These are phyloP conservation scores for Curvularia verruculosa DNA, from an alignment of 2,329 filamentous ascomycete genomes.

Conservation along the genomic window DNA sequence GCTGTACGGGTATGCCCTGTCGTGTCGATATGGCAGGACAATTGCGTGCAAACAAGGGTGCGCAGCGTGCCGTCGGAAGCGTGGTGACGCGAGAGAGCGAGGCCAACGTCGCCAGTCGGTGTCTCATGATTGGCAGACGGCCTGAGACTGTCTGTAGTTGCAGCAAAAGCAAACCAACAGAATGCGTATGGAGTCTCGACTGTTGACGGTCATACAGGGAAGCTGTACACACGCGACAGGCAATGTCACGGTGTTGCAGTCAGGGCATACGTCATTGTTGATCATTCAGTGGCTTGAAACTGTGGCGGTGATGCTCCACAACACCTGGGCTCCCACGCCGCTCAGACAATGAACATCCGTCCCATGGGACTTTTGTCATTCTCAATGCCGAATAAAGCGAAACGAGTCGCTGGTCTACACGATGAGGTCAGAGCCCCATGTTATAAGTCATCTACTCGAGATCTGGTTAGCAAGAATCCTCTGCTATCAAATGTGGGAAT, in stretches of 20 bases:
- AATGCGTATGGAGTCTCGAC: slow-evolving; percentile 6
- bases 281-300: slow-evolving; percentile 10
- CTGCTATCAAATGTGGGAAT: not conserved
- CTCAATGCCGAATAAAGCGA: not conserved
- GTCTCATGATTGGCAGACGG: slow-evolving; percentile 34
- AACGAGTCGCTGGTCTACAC: not conserved
- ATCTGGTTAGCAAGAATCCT: not conserved
- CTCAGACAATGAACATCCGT: not conserved
- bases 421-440: not conserved
- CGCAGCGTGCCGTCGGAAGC: slow-evolving; percentile 20
- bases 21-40: slow-evolving; percentile 4
- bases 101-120: slow-evolving; percentile 35
- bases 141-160: not conserved
- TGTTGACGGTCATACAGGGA: slow-evolving; percentile 1
- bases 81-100: slow-evolving; percentile 26
- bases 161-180: not conserved
- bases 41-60: slow-evolving; percentile 11
- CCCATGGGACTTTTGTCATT: too few species aligned
- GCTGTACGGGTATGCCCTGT: slow-evolving; percentile 2
- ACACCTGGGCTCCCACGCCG: not conserved
- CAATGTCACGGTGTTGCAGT: slow-evolving; percentile 7
- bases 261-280: slow-evolving; percentile 15
- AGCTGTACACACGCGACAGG: slow-evolving; percentile 13
- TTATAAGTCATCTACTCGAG: not conserved
- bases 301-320: slow-evolving; percentile 7